Evolutionary conservation across 2,329 filamentous ascomycete species (phyloP), one percentile per base, ranked within the genome.

Genomic region (Hymenoscyphus fraxineus): DNA sequence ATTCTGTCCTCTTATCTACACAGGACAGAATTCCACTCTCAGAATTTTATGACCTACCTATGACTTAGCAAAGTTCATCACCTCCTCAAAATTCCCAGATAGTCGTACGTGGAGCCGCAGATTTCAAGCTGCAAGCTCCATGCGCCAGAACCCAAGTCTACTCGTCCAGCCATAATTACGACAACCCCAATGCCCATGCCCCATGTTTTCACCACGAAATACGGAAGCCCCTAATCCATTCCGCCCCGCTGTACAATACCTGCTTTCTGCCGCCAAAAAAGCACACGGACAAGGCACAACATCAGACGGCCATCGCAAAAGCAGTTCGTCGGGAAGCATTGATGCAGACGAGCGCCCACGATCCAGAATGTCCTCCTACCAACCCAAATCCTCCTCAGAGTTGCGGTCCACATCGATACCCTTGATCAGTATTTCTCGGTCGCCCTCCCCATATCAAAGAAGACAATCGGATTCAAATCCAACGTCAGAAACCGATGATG

Each of bases 401-500:
- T 70, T 77, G 62, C 77, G 78, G 56, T 70, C 76, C 19, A 72
- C 64, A 19, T 70, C 74, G 15, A 74, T 81, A 7, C 80, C 80
- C 2, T 72, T 82, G 10, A 80, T 81, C 60, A 80, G 77, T 65
- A 72, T 82, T 54, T 78, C 76, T 1, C 76, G 80, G 61, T 78
- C 77, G 27, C 77, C 78, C 7, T 80, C 77, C 38, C 80, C 80
- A 1, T 80, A 78, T 68, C 75, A 77, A n/a, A 74, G 78, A 62
- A 76, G 77, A 60, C 78, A 74, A 66, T 78, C 79, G 7, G 77
- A 71, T 7, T 79, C 78, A 64, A 72, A 72, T 61, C 67, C 71
- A 13, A 67, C 59, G 15, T 79, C 77, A 64, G 80, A 82, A 63
- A 80, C 80, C 64, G 80, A 82, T 60, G 80, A 81, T 47, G 80